Conservation (phyloP, 192 early-diverging fungal genomes). For the Podila verticillata region DNA sequence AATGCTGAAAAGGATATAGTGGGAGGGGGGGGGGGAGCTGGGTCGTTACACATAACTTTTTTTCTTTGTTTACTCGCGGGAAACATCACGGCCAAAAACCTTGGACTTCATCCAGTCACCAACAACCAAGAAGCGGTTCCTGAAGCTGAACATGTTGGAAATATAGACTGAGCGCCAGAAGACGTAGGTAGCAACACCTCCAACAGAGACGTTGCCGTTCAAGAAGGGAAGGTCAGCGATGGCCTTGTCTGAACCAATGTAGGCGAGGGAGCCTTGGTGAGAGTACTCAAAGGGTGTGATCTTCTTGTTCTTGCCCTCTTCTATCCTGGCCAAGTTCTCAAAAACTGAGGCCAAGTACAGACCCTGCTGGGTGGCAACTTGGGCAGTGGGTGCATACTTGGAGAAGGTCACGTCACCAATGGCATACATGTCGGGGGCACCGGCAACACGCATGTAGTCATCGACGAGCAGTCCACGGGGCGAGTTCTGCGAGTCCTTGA, state of each 20-base stretch:
- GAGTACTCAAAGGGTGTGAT: slow-evolving; percentile 83
- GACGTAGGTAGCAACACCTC: slow-evolving; percentile 76
- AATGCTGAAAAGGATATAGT: not conserved
- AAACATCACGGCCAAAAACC: slow-evolving; percentile 92
- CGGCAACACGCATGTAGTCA: slow-evolving; percentile 74
- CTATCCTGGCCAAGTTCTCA: slow-evolving; percentile 66
- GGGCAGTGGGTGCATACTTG: slow-evolving; percentile 84
- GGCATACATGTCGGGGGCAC: slow-evolving; percentile 69
- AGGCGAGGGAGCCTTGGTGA: slow-evolving; percentile 88
- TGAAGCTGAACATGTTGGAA: slow-evolving; percentile 83
- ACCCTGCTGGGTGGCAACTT: slow-evolving; percentile 91
- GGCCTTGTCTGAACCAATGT: slow-evolving; percentile 94
- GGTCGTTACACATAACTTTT: not conserved
- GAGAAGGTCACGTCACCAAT: slow-evolving; percentile 81
- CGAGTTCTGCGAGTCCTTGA: slow-evolving; percentile 66
- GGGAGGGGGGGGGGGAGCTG: not conserved
- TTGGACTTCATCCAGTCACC: slow-evolving; percentile 94
- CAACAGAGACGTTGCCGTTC: slow-evolving; percentile 70
- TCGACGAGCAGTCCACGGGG: slow-evolving; percentile 79
- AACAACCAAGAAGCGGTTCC: slow-evolving; percentile 84
- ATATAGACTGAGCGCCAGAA: slow-evolving; percentile 83
- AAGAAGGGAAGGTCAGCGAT: slow-evolving; percentile 92
- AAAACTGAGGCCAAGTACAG: slow-evolving; percentile 83
- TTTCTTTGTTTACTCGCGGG: slow-evolving; percentile 75
- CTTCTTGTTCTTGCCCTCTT: slow-evolving; percentile 49